Percentiles rank a stretch among this genome's conserved stretches.
Conservation (phyloP, 2,329 filamentous ascomycete species). For the Mycosphaerella sp. region DNA sequence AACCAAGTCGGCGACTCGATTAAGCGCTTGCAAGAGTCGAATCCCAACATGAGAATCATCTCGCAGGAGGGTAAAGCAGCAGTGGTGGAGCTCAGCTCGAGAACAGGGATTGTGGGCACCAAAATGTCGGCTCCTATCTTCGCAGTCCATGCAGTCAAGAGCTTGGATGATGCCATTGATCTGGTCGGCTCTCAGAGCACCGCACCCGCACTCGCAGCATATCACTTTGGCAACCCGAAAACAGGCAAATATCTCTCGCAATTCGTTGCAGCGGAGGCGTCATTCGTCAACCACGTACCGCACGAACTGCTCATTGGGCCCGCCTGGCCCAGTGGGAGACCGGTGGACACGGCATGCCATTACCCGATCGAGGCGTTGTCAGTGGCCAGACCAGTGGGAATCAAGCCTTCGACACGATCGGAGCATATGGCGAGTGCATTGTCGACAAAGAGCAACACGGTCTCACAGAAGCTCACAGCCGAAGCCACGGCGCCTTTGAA, state of each 20-base stretch:
- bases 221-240: constrained; percentile 46
- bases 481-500: constrained; percentile 24
- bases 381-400: constrained; percentile 39
- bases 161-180: constrained; percentile 51
- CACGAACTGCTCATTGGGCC: constrained; percentile 45
- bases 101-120: constrained; percentile 14
- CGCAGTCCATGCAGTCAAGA: constrained; percentile 43
- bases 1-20: constrained; percentile 3
- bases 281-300: constrained; percentile 55
- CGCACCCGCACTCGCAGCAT: constrained; percentile 39
- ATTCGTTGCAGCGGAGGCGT: constrained; percentile 46
- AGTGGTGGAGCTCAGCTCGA: constrained; percentile 23
- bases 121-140: constrained; percentile 43
- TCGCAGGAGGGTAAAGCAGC: constrained; percentile 22
- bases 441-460: constrained; percentile 8
- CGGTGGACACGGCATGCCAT: constrained; percentile 29
- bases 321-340: constrained; percentile 32
- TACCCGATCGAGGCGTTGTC: constrained; percentile 45
- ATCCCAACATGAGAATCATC: constrained; percentile 17
- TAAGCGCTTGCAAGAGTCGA: constrained; percentile 8
- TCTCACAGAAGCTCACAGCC: constrained; percentile 17
- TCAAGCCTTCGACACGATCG: constrained; percentile 13
- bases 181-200: constrained; percentile 28
- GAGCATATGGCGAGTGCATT: constrained; percentile 7
- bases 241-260: constrained; percentile 55